Base-by-base conservation (phyloP, 495 filamentous ascomycete genomes). In the Neurospora sp. region DNA sequence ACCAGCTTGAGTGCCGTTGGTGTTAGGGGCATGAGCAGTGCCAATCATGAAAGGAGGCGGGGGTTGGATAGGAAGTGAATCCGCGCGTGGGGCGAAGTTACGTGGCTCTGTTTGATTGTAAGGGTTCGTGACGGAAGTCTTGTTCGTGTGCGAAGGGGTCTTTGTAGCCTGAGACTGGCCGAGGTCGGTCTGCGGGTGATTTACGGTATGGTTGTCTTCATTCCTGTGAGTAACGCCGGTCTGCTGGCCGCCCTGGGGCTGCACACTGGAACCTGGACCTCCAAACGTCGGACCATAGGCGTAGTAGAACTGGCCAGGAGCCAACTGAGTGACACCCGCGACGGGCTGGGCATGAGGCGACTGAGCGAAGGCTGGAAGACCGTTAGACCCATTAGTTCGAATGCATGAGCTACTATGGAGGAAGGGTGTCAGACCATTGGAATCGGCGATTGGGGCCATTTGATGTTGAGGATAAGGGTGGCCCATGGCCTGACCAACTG, bases 91-190 rank as follows among this genome's bases (percentile, higher is more conserved):
- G 0, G 75, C 75, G 31, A 77, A 79, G 68, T 75, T 75, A 6
- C 74, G 73, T 0, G 77, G 77, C 72, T 80, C 78, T 1, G 77
- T 76, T 68, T 78, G 65, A 48, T 73, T 76, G 72, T 75, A 74
- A 70, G 27, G 20, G 40, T 70, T 71, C 48, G 68, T 41, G 70
- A 27, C 45, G 20, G 69, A 37, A 53, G 44, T 68, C 59, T 75
- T 74, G 22, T 71, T 72, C 71, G 70, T 71, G 70, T 77, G 65
- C 65, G 70, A 61, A 69, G 73, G 73, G 9, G 70, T 75, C 61
- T 44, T 69, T 17, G 53, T 65, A 35, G 53, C 53, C 27, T 65
- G 53, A 17, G 12, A 4, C 27, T 37, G 53, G 53, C 22, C 6
- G 5, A 65, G 12, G 5, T 37, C 53, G 27, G 53, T 65, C 27